These are phyloP conservation scores for Trichoderma sp. DNA, from an alignment of 2,329 filamentous ascomycete species.

Conservation along the genomic window DNA sequence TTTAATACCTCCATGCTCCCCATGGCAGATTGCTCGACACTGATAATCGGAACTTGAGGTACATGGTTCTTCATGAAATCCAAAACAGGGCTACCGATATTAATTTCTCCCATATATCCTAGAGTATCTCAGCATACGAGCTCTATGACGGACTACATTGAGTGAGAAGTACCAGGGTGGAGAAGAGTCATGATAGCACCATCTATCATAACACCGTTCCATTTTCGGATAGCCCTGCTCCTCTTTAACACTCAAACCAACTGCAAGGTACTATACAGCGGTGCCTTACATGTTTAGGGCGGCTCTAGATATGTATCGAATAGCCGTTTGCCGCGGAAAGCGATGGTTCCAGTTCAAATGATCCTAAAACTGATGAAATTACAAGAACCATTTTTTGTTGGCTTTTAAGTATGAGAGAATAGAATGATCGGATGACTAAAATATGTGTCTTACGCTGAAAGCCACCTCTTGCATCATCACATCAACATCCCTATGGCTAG, in stretches of 20 bases:
- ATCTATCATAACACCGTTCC: neutral
- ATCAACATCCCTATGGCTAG: neutral
- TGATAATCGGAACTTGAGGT: neutral
- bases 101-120: neutral
- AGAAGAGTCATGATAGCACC: neutral
- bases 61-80: neutral
- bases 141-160: neutral
- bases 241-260: no score
- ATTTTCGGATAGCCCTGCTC: neutral
- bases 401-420: neutral
- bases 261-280: no score
- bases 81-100: neutral
- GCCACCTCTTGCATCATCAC: neutral
- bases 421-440: neutral
- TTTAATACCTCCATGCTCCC: neutral
- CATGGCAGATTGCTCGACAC: neutral
- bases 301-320: neutral
- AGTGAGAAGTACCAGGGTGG: neutral
- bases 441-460: neutral
- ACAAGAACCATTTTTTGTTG: neutral
- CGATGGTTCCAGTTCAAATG: neutral
- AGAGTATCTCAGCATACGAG: neutral
- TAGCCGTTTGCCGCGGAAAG: neutral
- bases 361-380: neutral
- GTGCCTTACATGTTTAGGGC: neutral